Evolutionary conservation across 345 rosid genomes (phyloP), one percentile per base, ranked within the genome.

Genomic region (Passiflora organensis): DNA sequence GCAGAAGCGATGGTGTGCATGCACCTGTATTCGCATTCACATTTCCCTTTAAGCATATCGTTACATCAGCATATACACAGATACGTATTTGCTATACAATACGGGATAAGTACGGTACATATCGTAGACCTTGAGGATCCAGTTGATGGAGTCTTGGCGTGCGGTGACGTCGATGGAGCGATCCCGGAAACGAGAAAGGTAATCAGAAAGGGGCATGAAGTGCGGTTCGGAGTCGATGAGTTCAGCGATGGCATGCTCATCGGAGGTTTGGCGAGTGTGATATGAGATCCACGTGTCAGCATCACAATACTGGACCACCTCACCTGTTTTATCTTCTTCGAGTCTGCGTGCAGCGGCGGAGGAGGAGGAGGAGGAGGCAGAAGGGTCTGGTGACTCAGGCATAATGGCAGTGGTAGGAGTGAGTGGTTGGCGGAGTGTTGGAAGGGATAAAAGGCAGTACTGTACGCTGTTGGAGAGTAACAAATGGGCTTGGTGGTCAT

Each of bases 131-230:
- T 76, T 76, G 55, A 76, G 76, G 74, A 83, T 83, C 89, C 86
- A 83, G 65, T 74, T 83, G 49, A 83, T 78, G 67, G 81, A 83
- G 62, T 83, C 89, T 57, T 80, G 89, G 21, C 89, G 83, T 13
- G 85, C 76, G 51, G 83, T 76, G 64, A 59, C 63, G 75, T 72
- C 63, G 52, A 76, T n/a, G 65, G 75, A 59, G 19, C 78, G 71
- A 72, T 61, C 58, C 22, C 68, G 82, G 74, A 63, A 78, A 46
- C 75, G 82, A 13, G 32, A 67, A 56, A 70, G 72, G 58, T 78
- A 80, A 71, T 76, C 81, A 16, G 49, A 28, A 2, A 1, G 52
- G 4, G 81, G 83, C 75, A 69, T 62, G 51, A 63, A 71, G 53
- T 45, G 65, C 28, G 51, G 24, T 50, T 83, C 89, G 34, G 65